These are phyloP conservation scores for Knufia fluminis DNA, from an alignment of 2,329 filamentous ascomycete species.

Conservation along the genomic window DNA sequence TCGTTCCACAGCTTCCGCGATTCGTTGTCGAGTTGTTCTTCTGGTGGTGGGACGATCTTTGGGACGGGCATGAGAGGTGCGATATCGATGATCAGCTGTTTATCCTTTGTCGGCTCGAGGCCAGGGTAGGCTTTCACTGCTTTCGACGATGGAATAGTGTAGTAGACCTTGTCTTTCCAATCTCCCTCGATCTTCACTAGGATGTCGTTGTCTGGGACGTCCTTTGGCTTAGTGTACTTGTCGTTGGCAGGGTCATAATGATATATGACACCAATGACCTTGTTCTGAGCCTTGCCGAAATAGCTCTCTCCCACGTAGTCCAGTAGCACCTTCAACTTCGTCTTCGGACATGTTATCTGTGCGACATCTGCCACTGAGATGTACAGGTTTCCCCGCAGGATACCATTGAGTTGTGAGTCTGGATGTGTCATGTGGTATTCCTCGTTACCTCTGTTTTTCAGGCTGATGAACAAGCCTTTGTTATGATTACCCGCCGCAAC, in stretches of 20 bases:
- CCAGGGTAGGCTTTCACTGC: constrained; percentile 27
- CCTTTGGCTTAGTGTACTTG: constrained; percentile 66
- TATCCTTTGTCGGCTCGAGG: constrained; percentile 45
- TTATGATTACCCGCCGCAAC: constrained; percentile 90
- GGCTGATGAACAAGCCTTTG: constrained; percentile 84
- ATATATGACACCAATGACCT: constrained; percentile 84
- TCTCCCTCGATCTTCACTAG: constrained; percentile 72
- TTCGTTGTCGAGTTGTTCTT: constrained; percentile 78
- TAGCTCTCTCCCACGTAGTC: constrained; percentile 93
- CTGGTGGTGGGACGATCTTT: constrained; percentile 69
- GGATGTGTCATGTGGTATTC: constrained; percentile 94
- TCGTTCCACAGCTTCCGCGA: constrained; percentile 77
- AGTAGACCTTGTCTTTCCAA: constrained; percentile 68
- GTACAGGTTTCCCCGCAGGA: constrained; percentile 77
- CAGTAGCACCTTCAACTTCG: constrained; percentile 80
- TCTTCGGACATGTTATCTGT: constrained; percentile 82
- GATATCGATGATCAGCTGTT: constrained; percentile 75
- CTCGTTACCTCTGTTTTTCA: constrained; percentile 72
- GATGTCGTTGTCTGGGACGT: constrained; percentile 77
- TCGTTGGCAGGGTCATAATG: constrained; percentile 82
- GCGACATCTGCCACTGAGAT: constrained; percentile 85
- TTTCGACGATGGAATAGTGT: constrained; percentile 33
- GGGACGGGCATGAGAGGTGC: constrained; percentile 68
- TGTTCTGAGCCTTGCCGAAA: constrained; percentile 85
- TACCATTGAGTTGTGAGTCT: constrained; percentile 79